Evolutionary conservation across 495 filamentous ascomycete species (phyloP).

Genomic region (Penicillium daleae): DNA sequence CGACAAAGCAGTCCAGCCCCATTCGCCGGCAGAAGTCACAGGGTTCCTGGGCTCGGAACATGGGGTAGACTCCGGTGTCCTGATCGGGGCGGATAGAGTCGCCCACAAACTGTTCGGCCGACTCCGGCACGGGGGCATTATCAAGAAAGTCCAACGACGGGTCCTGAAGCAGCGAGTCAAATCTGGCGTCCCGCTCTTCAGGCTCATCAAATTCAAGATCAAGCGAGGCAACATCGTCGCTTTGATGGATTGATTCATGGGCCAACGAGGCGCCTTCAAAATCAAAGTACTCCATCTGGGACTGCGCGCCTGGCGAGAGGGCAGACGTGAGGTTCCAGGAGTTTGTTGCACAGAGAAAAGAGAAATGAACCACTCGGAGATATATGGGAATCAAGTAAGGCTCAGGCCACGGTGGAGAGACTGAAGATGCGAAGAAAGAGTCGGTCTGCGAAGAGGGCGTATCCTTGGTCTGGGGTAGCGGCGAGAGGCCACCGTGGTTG

Average conservation of each 20-base stretch:
- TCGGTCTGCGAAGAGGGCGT: conserved; percentile 27
- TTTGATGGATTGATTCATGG: conserved; percentile 39
- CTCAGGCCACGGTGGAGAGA: conserved; percentile 15
- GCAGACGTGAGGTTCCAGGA: conserved; percentile 3
- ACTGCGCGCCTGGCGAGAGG: conserved; percentile 1
- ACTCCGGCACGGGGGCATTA: conserved; percentile 34
- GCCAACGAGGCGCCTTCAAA: conserved; percentile 54
- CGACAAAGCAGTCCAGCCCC: conserved; percentile 75
- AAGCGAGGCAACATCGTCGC: conserved; percentile 49
- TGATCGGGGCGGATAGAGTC: conserved; percentile 35
- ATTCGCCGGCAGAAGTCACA: conserved; percentile 73
- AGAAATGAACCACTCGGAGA: background rate
- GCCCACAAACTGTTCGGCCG: conserved; percentile 29
- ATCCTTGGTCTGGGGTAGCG: conserved; percentile 44
- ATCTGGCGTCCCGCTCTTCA: conserved; percentile 39
- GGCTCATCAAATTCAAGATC: conserved; percentile 42
- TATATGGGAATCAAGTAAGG: background rate
- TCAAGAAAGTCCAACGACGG: conserved; percentile 43
- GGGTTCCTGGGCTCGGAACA: conserved; percentile 55
- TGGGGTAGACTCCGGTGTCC: conserved; percentile 48
- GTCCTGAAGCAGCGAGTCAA: conserved; percentile 43
- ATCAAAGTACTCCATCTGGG: conserved; percentile 57
- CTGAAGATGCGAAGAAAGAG: conserved; percentile 21
- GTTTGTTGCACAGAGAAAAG: conserved; percentile 6
- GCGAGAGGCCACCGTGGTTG: conserved; percentile 17